These are phyloP conservation scores for Penicillium manginii DNA, from an alignment of 495 filamentous ascomycete genomes.

Conservation along the genomic window DNA sequence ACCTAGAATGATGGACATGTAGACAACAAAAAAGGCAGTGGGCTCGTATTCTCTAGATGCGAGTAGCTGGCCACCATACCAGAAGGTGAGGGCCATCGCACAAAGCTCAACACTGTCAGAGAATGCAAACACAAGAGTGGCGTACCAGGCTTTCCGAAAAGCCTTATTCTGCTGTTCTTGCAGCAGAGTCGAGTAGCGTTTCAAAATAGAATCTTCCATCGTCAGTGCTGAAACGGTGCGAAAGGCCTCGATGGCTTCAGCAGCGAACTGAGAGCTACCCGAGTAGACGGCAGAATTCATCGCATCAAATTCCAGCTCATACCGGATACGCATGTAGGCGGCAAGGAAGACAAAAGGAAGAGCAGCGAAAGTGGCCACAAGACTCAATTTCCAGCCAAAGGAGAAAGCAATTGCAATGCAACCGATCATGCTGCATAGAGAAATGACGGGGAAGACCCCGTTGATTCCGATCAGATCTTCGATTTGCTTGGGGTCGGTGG, in stretches of 20 bases:
- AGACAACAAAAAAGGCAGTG: conserved; percentile 60
- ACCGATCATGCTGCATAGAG: conserved; percentile 55
- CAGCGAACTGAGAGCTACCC: conserved; percentile 56
- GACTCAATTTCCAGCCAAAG: conserved; percentile 65
- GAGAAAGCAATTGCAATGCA: conserved; percentile 59
- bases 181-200: conserved; percentile 53
- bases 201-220: conserved; percentile 53
- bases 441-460: conserved; percentile 37
- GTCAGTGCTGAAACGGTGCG: conserved; percentile 60
- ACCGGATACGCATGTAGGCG: conserved; percentile 57
- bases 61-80: conserved; percentile 62
- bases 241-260: conserved; percentile 61
- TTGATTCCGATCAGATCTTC: conserved; percentile 61
- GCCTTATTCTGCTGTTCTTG: conserved; percentile 53
- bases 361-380: conserved; percentile 58
- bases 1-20: conserved; percentile 61
- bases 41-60: conserved; percentile 53
- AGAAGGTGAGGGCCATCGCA: conserved; percentile 60
- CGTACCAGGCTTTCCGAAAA: conserved; percentile 53
- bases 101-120: conserved; percentile 51
- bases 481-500: conserved; percentile 62
- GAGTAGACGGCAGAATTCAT: conserved; percentile 61
- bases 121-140: conserved; percentile 40
- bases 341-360: conserved; percentile 58
- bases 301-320: conserved; percentile 55